Percentiles rank a stretch among this genome's conserved stretches.
phyloP scores from a whole-genome alignment of 495 filamentous ascomycete species.

The Daldinia decipiens region DNA sequence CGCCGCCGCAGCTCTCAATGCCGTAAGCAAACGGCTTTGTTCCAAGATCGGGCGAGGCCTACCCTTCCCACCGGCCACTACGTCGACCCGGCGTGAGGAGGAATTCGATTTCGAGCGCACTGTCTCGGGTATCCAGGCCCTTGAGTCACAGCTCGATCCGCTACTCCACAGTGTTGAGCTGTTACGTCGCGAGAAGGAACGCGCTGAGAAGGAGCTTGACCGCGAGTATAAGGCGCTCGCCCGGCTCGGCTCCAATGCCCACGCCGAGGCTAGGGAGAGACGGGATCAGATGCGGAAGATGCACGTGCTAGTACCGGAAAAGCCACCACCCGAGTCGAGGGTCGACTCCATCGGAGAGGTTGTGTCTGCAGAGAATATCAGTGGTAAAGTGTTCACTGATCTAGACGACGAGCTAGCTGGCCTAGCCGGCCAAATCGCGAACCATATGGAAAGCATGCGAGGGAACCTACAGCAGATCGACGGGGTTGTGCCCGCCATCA shows the following conservation, averaged over 20 bases:
- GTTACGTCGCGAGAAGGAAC: conserved; percentile 54
- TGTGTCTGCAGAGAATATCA: conserved; percentile 19
- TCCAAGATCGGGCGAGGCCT: conserved; percentile 52
- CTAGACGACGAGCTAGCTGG: conserved; percentile 49
- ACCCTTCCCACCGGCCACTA: conserved; percentile 55
- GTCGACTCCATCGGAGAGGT: conserved; percentile 36
- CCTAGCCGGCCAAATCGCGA: conserved; percentile 56
- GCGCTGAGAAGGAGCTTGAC: conserved; percentile 51
- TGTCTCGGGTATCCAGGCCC: conserved; percentile 49
- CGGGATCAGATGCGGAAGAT: conserved; percentile 50
- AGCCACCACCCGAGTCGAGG: conserved; percentile 10
- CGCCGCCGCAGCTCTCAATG: conserved; percentile 49
- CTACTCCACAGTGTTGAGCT: conserved; percentile 57
- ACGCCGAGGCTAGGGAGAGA: conserved; percentile 52
- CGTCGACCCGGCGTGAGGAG: conserved; percentile 47
- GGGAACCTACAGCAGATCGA: conserved; percentile 65
- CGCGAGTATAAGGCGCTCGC: conserved; percentile 53
- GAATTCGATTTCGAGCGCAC: conserved; percentile 60
- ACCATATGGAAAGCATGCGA: conserved; percentile 66
- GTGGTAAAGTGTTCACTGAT: conserved; percentile 48
- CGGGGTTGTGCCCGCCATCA: conserved; percentile 55
- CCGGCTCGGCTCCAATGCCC: conserved; percentile 52
- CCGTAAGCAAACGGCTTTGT: conserved; percentile 50
- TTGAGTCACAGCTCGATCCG: conserved; percentile 56
- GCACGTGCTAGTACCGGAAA: conserved; percentile 55